Base-by-base conservation (phyloP, 1,284 basidiomycete genomes). In the Inonotus hispidus region DNA sequence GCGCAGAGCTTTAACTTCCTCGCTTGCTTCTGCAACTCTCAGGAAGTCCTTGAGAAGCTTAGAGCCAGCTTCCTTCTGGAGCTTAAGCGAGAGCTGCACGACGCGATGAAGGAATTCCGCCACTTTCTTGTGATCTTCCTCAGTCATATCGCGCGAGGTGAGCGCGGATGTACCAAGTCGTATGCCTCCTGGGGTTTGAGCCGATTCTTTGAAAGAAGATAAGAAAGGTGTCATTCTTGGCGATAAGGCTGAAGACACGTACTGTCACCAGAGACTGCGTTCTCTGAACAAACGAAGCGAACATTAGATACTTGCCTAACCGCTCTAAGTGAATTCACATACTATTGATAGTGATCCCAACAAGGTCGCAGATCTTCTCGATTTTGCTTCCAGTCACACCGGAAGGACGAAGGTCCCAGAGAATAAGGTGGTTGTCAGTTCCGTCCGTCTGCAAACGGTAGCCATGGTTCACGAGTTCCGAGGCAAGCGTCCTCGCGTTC, bases 11-110 rank as follows among this genome's bases (percentile, higher is more conserved):
- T 80, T 80, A 57, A 98, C 92, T 71, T 86, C 78, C 66, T 83
- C 80, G 66, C 85, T 82, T 27, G 77, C 79, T 37, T 87, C 88
- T 53, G 93, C 94, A 47, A 88, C 87, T 64, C 88, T 85, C 68
- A 95, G 84, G 71, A 99, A 99, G 82, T 98, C 96, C 81, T 95
- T 95, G 65, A 99, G 83, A 66, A 97, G 79, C 83, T 98, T 99
- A 66, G 85, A 85, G 56, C 95, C 95, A 39, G 95, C 92, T 78
- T 96, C 94, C 77, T 95, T 92, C 78, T 99, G 97, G 58, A 95
- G 81, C 49, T 83, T 72, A 53, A 95, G 82, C 56, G 93, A 85
- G 69, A 95, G 86, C 78, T 97, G 92, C 52, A 98, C 90, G 23
- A 90, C 84, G 57, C 94, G 92, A 80, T 96, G 92, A 63, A 98